A percentile compares a stretch with the other conserved stretches of the same genome.
phyloP scores from a whole-genome alignment of 2,329 filamentous ascomycete genomes.

The Scedosporium aurantiacum region DNA sequence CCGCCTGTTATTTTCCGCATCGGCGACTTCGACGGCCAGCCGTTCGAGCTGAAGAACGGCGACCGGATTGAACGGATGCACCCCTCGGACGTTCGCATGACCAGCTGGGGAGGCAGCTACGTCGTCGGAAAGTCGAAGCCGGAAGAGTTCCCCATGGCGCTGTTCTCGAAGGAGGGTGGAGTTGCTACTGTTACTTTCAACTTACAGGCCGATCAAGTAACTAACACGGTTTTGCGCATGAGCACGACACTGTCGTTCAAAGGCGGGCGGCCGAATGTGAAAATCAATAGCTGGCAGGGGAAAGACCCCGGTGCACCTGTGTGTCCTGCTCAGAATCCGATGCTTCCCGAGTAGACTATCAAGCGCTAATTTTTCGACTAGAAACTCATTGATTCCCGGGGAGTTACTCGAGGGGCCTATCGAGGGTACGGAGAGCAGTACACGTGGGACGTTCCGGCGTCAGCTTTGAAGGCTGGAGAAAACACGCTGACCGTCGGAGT shows the following conservation, averaged over 20 bases:
- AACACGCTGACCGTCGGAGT: conserved; percentile 37
- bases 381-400: conserved; percentile 44
- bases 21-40: conserved; percentile 54
- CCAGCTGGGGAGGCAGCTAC: conserved; percentile 48
- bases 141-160: conserved; percentile 52
- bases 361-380: not conserved
- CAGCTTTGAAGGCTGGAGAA: conserved; percentile 42
- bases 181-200: conserved; percentile 51
- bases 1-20: conserved; percentile 50
- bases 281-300: conserved; percentile 42
- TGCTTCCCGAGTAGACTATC: too few species aligned
- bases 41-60: conserved; percentile 54
- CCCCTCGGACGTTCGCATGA: conserved; percentile 54
- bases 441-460: conserved; percentile 46
- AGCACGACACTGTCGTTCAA: conserved; percentile 54
- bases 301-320: conserved; percentile 40
- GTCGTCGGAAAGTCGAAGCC: conserved; percentile 44
- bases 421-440: conserved; percentile 54
- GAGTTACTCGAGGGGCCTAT: conserved; percentile 55
- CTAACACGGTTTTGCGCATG: conserved; percentile 46
- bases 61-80: conserved; percentile 59
- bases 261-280: conserved; percentile 44
- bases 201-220: conserved; percentile 35
- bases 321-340: conserved; percentile 20
- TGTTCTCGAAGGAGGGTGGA: conserved; percentile 49